Base-by-base conservation (phyloP, 1,284 basidiomycete genomes). In the Takashimella tepidaria region DNA sequence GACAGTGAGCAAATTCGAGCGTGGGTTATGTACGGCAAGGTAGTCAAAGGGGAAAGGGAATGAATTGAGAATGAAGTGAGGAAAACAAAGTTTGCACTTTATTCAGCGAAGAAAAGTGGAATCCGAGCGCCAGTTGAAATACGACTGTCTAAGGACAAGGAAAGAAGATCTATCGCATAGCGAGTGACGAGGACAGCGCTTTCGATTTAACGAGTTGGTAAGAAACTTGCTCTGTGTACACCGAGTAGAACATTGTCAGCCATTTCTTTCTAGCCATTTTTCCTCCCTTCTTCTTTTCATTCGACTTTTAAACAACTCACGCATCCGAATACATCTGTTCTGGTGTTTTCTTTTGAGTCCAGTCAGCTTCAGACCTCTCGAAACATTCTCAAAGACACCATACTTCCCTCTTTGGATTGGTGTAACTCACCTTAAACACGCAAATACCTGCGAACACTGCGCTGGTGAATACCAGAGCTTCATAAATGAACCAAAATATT, bases 401-500 rank as follows among this genome's bases (percentile, higher is more conserved):
- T n/a, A n/a, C n/a, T n/a, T n/a, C n/a, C n/a, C n/a, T n/a, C n/a
- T n/a, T 20, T 20, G 51, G 3, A 13, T 27, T 26, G 3, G 16
- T 23, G 10, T 21, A 40, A 50, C 60, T 41, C 55, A 69, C 69
- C 53, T 65, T 63, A 66, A 74, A 77, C 3, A 73, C 67, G 10
- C 56, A 58, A 20, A 77, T 73, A 2, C 74, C 75, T 0, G 72
- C 74, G 51, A 77, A 71, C 19, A 76, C 62, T 1, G 73, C 70
- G 16, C 66, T 59, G 13, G 65, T 62, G 50, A 75, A 74, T 5
- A 75, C 67, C 21, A 73, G 54, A 13, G 55, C 46, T 21, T 72
- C 68, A 53, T 65, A 73, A 8, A 65, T 46, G 53, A 72, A 67
- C 70, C 70, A 75, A 23, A 67, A 52, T 1, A 67, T 47, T 3